Evolutionary conservation across 2,329 filamentous ascomycete species (phyloP).

Genomic region (Curvularia verruculosa): DNA sequence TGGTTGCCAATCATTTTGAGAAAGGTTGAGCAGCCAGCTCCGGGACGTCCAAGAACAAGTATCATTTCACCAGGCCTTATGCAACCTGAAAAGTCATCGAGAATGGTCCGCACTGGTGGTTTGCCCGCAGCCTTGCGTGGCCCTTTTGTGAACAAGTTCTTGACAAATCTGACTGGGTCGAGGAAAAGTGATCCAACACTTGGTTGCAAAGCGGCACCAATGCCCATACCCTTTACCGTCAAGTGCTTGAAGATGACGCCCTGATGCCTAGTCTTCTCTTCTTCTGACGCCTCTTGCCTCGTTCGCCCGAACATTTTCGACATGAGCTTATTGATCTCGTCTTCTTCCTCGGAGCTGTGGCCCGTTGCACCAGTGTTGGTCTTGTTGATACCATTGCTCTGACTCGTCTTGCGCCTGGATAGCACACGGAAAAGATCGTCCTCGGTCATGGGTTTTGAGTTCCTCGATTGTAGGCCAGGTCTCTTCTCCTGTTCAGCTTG

Average conservation of each 20-base stretch:
- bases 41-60: constrained; percentile 69
- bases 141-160: constrained; percentile 57
- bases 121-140: constrained; percentile 52
- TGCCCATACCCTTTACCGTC: constrained; percentile 65
- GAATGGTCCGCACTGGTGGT: constrained; percentile 67
- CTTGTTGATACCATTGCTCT: constrained; percentile 28
- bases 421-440: constrained; percentile 60
- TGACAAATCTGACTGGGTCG: constrained; percentile 61
- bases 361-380: constrained; percentile 33
- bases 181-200: constrained; percentile 67
- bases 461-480: constrained; percentile 26
- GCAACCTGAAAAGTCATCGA: constrained; percentile 70
- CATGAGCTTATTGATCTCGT: constrained; percentile 67
- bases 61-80: constrained; percentile 77
- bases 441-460: constrained; percentile 51
- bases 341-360: constrained; percentile 47
- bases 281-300: constrained; percentile 69
- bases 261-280: constrained; percentile 72
- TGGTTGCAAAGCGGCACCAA: constrained; percentile 67
- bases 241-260: constrained; percentile 70
- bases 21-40: constrained; percentile 72
- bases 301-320: constrained; percentile 73
- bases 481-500: constrained; percentile 19
- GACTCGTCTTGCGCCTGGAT: constrained; percentile 56
- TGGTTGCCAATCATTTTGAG: constrained; percentile 73